Conservation (phyloP, 306 rosid genomes). For the Quercus dentata region DNA sequence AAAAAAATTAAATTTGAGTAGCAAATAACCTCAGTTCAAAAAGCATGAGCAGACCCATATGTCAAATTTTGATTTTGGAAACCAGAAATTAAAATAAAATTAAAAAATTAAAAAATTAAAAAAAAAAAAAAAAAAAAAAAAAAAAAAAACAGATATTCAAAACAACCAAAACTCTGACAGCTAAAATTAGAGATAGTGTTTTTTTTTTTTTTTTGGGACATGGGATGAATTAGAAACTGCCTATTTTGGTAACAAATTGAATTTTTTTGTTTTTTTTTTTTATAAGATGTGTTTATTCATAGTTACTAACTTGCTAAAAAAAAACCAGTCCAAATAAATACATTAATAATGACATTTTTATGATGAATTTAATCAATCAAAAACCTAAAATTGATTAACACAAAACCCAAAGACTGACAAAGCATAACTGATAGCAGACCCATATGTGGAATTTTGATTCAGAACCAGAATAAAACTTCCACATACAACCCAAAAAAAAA, state of each 20-base stretch:
- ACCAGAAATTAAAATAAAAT: too few relatives aligned
- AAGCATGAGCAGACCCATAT: neutral
- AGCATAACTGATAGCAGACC: slow-evolving; percentile 14
- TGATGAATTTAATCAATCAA: neutral
- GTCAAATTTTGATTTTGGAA: too few relatives aligned
- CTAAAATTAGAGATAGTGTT: neutral
- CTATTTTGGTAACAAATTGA: neutral
- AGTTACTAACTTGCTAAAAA: neutral
- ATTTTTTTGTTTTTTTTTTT: too few relatives aligned
- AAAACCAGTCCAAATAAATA: neutral
- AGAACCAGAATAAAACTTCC: slow-evolving; percentile 13
- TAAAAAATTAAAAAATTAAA: neutral
- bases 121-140: too few relatives aligned
- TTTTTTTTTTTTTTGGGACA: too few relatives aligned
- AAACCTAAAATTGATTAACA: neutral
- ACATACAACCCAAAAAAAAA: neutral
- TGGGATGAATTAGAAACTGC: too few relatives aligned
- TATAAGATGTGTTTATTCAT: too few relatives aligned
- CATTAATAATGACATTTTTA: neutral
- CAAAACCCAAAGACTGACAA: neutral
- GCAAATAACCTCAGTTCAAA: neutral
- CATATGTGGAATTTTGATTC: slow-evolving; percentile 5
- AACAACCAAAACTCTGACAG: neutral
- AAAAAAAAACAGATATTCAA: too few relatives aligned
- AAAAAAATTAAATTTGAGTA: too few relatives aligned